A percentile compares a stretch with the other conserved stretches of the same genome.
Evolutionary conservation across 768 basidiomycete genomes (phyloP).

Genomic region (Phaffia australis): DNA sequence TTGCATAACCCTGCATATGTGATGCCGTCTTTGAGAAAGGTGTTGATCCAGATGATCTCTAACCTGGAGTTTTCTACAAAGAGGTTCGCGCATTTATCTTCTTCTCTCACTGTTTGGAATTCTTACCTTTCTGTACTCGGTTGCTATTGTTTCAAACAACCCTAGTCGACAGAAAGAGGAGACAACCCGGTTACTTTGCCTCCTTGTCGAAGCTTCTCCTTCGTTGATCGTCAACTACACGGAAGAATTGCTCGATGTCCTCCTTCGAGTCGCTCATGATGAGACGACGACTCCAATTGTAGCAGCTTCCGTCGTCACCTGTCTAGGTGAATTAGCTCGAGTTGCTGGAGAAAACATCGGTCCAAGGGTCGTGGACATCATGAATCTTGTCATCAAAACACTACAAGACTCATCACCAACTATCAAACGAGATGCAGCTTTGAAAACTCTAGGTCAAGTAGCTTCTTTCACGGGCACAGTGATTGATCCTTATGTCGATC

Average conservation of each 20-base stretch:
- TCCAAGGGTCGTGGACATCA: conserved; percentile 70
- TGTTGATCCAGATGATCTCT: conserved; percentile 87
- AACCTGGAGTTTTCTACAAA: conserved; percentile 93
- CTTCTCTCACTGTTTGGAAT: conserved; percentile 6
- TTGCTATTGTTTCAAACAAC: not conserved
- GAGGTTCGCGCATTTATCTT: conserved; percentile 46
- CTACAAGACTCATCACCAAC: conserved; percentile 53
- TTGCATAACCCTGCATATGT: conserved; percentile 96
- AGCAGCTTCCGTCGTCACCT: conserved; percentile 82
- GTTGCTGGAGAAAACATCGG: conserved; percentile 88
- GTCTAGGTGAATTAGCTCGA: conserved; percentile 82
- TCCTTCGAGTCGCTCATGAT: conserved; percentile 64
- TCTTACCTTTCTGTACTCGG: not conserved
- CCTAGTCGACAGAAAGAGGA: conserved; percentile 54
- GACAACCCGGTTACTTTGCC: conserved; percentile 75
- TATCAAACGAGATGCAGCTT: conserved; percentile 77
- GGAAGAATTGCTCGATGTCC: conserved; percentile 81
- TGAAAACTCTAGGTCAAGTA: conserved; percentile 87
- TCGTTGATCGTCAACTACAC: conserved; percentile 92
- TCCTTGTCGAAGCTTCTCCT: conserved; percentile 82
- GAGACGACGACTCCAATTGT: conserved; percentile 75
- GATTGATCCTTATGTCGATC: conserved; percentile 75
- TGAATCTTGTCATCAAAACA: conserved; percentile 78
- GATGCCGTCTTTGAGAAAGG: conserved; percentile 91
- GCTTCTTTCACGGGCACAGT: conserved; percentile 94